Evolutionary conservation across 2,329 filamentous ascomycete genomes (phyloP).

Genomic region (Fusarium nematophilum): DNA sequence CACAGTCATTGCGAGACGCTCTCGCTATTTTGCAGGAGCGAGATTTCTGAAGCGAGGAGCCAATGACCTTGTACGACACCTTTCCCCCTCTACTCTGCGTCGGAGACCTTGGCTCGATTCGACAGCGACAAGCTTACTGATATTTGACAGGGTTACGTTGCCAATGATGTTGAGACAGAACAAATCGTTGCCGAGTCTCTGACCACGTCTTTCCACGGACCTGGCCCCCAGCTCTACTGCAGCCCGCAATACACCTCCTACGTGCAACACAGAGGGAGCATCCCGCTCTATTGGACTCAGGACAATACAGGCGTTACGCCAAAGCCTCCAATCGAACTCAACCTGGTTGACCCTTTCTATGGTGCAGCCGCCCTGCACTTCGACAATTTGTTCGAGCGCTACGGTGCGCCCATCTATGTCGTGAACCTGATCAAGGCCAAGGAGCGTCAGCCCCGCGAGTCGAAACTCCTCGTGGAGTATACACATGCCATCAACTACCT

Average conservation of each 20-base stretch:
- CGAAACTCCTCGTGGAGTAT: slow-evolving; percentile 88
- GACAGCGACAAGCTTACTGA: slow-evolving; percentile 8
- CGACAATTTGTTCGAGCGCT: slow-evolving; percentile 91
- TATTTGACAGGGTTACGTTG: slow-evolving; percentile 79
- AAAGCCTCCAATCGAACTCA: slow-evolving; percentile 95
- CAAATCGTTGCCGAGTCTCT: slow-evolving; percentile 96
- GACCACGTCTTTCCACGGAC: slow-evolving; percentile 95
- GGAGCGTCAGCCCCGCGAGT: slow-evolving; percentile 90
- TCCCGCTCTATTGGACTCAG: slow-evolving; percentile 97
- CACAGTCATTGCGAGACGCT: slow-evolving; percentile 91
- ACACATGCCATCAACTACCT: slow-evolving; percentile 89
- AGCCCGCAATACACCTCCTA: slow-evolving; percentile 96
- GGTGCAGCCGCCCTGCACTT: slow-evolving; percentile 93
- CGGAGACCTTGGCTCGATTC: neutral
- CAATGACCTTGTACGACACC: slow-evolving; percentile 75
- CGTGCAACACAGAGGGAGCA: slow-evolving; percentile 95
- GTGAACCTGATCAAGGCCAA: slow-evolving; percentile 91
- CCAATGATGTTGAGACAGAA: slow-evolving; percentile 98
- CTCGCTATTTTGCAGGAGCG: slow-evolving; percentile 92
- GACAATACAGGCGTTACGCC: slow-evolving; percentile 95
- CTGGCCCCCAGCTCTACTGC: slow-evolving; percentile 84
- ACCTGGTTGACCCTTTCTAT: slow-evolving; percentile 96
- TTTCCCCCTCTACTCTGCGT: neutral
- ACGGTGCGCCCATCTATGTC: slow-evolving; percentile 91
- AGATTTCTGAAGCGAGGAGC: slow-evolving; percentile 93